Conservation (phyloP, 2,329 filamentous ascomycete genomes). For the Daldinia sp. region DNA sequence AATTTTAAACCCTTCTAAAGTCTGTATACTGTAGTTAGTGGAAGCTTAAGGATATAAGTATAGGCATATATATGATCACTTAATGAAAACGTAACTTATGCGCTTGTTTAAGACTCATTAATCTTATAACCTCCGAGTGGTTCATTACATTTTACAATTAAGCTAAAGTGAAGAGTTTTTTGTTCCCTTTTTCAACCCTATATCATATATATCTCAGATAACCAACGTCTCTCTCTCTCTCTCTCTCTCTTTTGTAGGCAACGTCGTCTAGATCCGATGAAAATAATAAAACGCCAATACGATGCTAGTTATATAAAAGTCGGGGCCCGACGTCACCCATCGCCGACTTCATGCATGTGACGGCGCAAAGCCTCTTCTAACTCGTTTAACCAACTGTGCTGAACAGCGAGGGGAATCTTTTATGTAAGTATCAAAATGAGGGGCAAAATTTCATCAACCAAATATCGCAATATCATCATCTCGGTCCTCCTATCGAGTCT, state of each 20-base stretch:
- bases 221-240: neutral
- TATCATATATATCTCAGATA: neutral
- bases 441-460: neutral
- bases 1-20: too few species aligned
- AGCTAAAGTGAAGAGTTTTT: constrained; percentile 8
- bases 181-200: neutral
- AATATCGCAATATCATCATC: neutral
- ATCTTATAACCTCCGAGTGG: neutral
- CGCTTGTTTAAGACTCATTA: neutral
- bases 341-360: neutral
- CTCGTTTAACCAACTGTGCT: neutral
- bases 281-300: constrained; percentile 5
- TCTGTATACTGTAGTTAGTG: too few species aligned
- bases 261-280: neutral
- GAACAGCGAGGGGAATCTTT: neutral
- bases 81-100: neutral
- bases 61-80: neutral
- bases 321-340: neutral
- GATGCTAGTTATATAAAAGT: constrained; percentile 3
- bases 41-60: too few species aligned
- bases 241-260: neutral
- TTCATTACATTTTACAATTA: constrained; percentile 10
- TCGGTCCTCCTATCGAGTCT: constrained; percentile 53
- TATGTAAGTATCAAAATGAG: neutral
- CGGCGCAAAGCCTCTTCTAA: neutral